Base-by-base conservation (phyloP, 2,329 filamentous ascomycete genomes). In the Myotisia sp. region DNA sequence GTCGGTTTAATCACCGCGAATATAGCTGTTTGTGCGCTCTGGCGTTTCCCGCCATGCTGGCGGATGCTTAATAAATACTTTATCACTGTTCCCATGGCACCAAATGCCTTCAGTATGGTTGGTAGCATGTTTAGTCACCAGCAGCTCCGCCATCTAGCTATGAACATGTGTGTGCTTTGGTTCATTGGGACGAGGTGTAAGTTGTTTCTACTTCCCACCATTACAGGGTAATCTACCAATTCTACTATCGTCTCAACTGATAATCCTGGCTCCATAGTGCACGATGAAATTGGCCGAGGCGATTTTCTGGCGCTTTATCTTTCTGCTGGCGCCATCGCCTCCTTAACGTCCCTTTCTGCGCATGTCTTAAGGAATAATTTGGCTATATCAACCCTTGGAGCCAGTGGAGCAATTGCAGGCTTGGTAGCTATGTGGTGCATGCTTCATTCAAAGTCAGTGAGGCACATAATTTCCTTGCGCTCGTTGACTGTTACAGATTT, bases 81-180 rank as follows among this genome's bases (percentile, higher is more conserved):
- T 47, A 59, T 68, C 35, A 59, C 62, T 23, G 57, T 65, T 3
- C 63, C 67, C 3, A 59, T 63, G 12, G 68, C 67, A 39, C 72
- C 72, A 1, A 60, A 63, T 38, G 59, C 68, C 6, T 38, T 65
- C 5, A 65, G 66, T 39, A 53, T 70, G 34, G 42, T 76, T 4
- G 64, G 67, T 12, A 68, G 65, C 45, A 53, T 64, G 7, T 74
- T 76, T 52, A 68, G 65, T 37, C 73, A 77, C 50, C 63, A 74
- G 31, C 55, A 59, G 5, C 48, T 66, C 34, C 49, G 49, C 29
- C 73, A 77, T 49, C 46, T 72, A 3, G 50, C 59, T 13, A 50
- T 52, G 8, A 77, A 76, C 46, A 67, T 73, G 58, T 45, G 65
- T 32, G 55, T 64, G 18, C 48, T 77, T 19, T 66, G 60, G 53